Evolutionary conservation across 73 alveolate species (phyloP).

Genomic region (Uronychia setigera): DNA sequence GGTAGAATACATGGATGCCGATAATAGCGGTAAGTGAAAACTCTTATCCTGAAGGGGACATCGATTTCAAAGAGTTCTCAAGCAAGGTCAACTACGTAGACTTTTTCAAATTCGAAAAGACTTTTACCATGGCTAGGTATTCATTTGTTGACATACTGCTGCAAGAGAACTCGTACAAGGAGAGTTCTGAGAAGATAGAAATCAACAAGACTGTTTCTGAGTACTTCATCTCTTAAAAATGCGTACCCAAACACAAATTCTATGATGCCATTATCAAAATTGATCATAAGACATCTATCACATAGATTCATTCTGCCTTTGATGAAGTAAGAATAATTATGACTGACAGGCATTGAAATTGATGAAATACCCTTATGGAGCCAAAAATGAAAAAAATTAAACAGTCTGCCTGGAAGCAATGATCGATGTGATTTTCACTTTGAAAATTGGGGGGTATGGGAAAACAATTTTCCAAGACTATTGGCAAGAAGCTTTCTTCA

Average conservation of each 20-base stretch:
- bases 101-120: not conserved
- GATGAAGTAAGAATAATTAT: no score
- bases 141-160: not conserved
- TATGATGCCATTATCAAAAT: no score
- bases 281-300: no score
- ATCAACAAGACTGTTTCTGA: not conserved
- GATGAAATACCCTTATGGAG: no score
- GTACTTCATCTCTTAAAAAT: not conserved
- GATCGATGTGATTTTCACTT: no score
- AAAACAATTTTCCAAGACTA: no score
- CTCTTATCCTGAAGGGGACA: not conserved
- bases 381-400: no score
- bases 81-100: not conserved
- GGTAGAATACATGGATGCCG: slow-evolving; percentile 1
- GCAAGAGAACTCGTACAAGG: not conserved
- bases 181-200: not conserved
- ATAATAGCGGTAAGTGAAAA: not conserved
- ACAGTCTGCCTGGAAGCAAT: no score
- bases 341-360: no score
- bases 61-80: not conserved
- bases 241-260: not conserved
- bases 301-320: no score
- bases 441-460: no score
- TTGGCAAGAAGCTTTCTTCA: no score
- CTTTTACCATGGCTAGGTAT: not conserved